Evolutionary conservation across 31 red algal species (phyloP), one percentile per base, ranked within the genome.

Genomic region (Asparagopsis taxiformis): DNA sequence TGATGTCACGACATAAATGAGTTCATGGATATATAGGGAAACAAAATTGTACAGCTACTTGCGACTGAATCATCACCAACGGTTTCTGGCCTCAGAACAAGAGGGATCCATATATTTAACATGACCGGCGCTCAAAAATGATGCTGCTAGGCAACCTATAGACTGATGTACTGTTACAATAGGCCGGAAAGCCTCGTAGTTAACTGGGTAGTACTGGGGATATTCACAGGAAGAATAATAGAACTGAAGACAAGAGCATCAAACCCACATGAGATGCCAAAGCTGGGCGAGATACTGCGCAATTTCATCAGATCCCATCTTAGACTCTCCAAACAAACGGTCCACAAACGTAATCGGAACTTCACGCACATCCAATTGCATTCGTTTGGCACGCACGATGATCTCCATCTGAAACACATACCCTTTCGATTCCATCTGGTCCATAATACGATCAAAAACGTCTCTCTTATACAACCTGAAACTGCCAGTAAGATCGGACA

Each of bases 331-430:
- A 71, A 84, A 94, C 64, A 94, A 36, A 28, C 95, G 69, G 65
- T 98, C 95, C 0, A 98, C 91, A 81, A 98, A 98, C 20, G 88
- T 91, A 41, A 98, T 98, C 49, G 95, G 95, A 19, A 98, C 85
- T 55, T 98, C 91, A 13, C 67, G 70, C 19, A 93, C 65, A 16
- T 44, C 54, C 15, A 64, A 91, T 1, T 75, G 70, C 60, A 87
- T 65, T 73, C 73, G 67, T 34, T 46, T 75, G 59, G 95, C 95
- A 2, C 90, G 78, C 28, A 98, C 95, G 13, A 98, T 91, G 26
- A 91, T 82, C 38, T 98, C 95, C 95, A 98, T 91, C 53, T 98
- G 95, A 64, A 98, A 98, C 16, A 91, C 87, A 61, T 94, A 98
- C 0, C 95, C 91, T 10, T 38, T 78, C 9, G 78, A 66, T 38